Evolutionary conservation across 176 grass and related monocot species (phyloP), one percentile per base, ranked within the genome.

Genomic region (Oropetium thomaeum): DNA sequence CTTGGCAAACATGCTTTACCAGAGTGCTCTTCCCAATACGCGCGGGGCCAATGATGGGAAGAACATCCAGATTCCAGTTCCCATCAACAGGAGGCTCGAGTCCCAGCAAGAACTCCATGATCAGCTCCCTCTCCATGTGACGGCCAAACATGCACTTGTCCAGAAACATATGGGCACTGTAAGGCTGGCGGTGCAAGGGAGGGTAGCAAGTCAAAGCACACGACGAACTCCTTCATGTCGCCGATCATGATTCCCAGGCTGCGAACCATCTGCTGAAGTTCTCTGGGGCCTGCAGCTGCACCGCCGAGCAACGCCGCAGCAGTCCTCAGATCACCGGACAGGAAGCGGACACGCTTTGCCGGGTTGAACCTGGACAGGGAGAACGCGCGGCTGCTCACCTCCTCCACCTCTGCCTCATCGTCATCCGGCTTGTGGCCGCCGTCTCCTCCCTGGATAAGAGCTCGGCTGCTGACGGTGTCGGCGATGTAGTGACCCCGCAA

Each of bases 21-120:
- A 84, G 72, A 11, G 58, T 84, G 51, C 62, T 84, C 72, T 77
- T 84, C 8, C 72, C 62, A 14, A 70, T 58, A 8, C 19, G 51
- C 2, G 0, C 0, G 7, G 40, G 45, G 65, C 81, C 81, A 9
- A 77, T 51, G 4, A 51, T 51, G 1, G 47, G 47, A 51, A 51
- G 47, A 20, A 51, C 47, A 20, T 19, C 47, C 17, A 51, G 16
- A 44, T 44, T 44, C 42, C 3, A 10, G 9, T 19, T 51, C n/a
- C 19, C 47, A 51, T 16, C 28, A 25, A 70, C 58, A 23, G 72
- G 51, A 17, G 34, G 51, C 3, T 22, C 52, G 5, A 41, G 0
- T 6, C 33, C 29, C 34, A 73, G 70, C 33, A 73, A 20, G 33
- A 73, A 73, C 4, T 58, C 52, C 7, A 73, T 73, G 52, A 73